These are phyloP conservation scores for Podila verticillata DNA, from an alignment of 192 early-diverging fungal genomes.

Conservation along the genomic window DNA sequence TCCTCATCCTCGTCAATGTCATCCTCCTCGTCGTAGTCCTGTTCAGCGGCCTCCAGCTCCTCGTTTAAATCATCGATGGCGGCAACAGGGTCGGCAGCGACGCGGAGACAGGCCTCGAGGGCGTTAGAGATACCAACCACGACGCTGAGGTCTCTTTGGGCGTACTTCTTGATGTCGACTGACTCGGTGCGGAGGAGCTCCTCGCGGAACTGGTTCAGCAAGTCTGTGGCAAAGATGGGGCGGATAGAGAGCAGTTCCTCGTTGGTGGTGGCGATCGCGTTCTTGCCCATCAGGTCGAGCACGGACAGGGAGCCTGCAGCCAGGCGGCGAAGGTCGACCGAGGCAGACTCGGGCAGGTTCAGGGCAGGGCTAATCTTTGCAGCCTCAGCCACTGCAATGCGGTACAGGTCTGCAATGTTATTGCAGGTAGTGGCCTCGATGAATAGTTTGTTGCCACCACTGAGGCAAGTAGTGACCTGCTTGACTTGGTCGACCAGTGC, in stretches of 20 bases:
- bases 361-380: background rate
- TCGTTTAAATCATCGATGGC: conserved; percentile 6
- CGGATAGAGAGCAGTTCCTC: background rate
- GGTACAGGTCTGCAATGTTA: conserved; percentile 10
- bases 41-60: background rate
- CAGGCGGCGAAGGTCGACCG: background rate
- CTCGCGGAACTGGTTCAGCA: conserved; percentile 10
- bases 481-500: background rate
- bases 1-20: background rate
- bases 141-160: background rate
- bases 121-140: conserved; percentile 13
- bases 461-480: background rate
- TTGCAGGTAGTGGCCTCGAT: background rate
- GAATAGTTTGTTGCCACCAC: background rate
- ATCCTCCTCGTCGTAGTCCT: background rate
- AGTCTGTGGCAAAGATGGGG: conserved; percentile 13
- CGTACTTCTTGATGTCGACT: conserved; percentile 1
- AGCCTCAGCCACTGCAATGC: background rate
- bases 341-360: background rate
- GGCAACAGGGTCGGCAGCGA: conserved; percentile 10
- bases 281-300: conserved; percentile 6
- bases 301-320: background rate
- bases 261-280: conserved; percentile 2
- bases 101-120: conserved; percentile 19
- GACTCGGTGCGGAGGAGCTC: background rate